Percentiles rank a stretch among this genome's conserved stretches.
Evolutionary conservation across 441 rosid genomes (phyloP).

Genomic region (Biscutella auriculata): DNA sequence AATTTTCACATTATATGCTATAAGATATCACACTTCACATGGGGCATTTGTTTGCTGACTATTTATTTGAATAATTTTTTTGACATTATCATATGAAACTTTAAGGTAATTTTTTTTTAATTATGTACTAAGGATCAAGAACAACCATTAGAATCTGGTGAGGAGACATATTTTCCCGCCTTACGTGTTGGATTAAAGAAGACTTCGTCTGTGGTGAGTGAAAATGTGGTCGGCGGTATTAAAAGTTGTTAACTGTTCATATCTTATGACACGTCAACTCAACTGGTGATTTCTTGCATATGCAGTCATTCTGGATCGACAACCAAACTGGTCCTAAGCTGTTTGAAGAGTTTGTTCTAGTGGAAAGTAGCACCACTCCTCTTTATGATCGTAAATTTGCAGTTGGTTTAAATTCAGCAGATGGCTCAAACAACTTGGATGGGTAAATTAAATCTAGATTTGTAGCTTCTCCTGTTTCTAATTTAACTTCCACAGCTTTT

Average conservation of each 20-base stretch:
- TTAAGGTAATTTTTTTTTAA: background rate
- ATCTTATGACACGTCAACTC: constrained; percentile 5
- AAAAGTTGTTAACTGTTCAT: background rate
- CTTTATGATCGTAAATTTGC: constrained; percentile 85
- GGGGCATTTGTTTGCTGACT: background rate
- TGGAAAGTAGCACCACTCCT: constrained; percentile 52
- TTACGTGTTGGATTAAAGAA: constrained; percentile 50
- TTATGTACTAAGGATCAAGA: constrained; percentile 40
- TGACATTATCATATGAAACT: background rate
- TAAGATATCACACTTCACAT: background rate
- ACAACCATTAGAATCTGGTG: constrained; percentile 63
- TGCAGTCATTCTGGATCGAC: constrained; percentile 91
- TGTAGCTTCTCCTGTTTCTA: background rate
- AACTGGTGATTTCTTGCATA: constrained; percentile 22
- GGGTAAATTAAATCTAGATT: constrained; percentile 34
- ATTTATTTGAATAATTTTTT: background rate
- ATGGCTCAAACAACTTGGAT: constrained; percentile 53
- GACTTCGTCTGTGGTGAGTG: constrained; percentile 66
- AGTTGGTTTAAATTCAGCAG: constrained; percentile 61
- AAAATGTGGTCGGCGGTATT: background rate
- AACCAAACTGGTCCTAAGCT: constrained; percentile 41
- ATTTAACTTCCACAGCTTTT: too few relatives aligned
- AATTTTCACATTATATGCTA: too few relatives aligned
- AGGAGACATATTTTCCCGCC: constrained; percentile 77
- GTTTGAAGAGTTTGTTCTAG: constrained; percentile 27